Percentiles rank a stretch among this genome's conserved stretches.
These are phyloP conservation scores for Fusarium udum DNA, from an alignment of 2,329 filamentous ascomycete genomes.

Conservation along the genomic window DNA sequence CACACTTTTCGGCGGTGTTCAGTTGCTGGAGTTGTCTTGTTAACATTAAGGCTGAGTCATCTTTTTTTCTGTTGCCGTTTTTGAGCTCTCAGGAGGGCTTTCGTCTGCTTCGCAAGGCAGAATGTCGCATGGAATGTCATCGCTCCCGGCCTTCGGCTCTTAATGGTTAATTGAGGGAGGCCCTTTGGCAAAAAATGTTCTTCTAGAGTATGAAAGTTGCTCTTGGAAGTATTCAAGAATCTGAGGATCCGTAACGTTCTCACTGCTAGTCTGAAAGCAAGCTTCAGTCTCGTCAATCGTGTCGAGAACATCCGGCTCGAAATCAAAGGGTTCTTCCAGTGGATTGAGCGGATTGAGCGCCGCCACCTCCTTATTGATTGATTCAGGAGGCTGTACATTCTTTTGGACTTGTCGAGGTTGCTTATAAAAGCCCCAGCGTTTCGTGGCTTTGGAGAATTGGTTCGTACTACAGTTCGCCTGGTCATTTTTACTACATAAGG, in stretches of 20 bases:
- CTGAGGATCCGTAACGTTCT: rapidly evolving
- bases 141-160: rapidly evolving
- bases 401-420: rapidly evolving
- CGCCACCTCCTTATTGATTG: rapidly evolving
- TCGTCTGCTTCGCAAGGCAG: rapidly evolving
- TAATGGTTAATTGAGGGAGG: rapidly evolving
- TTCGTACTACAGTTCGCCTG: rapidly evolving
- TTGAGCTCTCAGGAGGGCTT: not conserved
- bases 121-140: not conserved
- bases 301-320: not conserved
- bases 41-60: too few relatives aligned
- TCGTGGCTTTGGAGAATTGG: not conserved
- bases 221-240: rapidly evolving
- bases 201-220: rapidly evolving
- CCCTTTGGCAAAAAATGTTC: rapidly evolving
- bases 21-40: rapidly evolving
- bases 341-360: rapidly evolving
- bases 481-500: not conserved
- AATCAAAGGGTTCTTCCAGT: not conserved
- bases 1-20: rapidly evolving
- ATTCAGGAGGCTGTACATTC: rapidly evolving
- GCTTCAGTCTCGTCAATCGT: not conserved
- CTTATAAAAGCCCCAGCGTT: not conserved
- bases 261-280: rapidly evolving
- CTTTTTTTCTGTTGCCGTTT: too few relatives aligned